Evolutionary conservation across 345 rosid species (phyloP).

Genomic region (Brassica rapa): DNA sequence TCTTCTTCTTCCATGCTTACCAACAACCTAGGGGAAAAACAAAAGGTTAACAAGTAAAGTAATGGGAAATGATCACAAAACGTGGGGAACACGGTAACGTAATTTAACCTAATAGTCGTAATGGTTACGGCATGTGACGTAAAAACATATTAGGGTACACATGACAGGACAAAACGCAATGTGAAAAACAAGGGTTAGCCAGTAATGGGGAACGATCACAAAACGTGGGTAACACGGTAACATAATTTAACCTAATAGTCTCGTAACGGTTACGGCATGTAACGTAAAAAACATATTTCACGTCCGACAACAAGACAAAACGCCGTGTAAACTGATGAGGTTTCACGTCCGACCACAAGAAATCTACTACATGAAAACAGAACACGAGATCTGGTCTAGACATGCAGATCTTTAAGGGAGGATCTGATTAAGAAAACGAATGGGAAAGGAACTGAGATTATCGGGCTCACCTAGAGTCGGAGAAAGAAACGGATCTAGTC

Average conservation of each 20-base stretch:
- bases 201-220: background rate
- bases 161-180: background rate
- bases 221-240: background rate
- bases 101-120: background rate
- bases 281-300: slow-evolving; percentile 11
- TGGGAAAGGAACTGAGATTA: slow-evolving; percentile 3
- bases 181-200: background rate
- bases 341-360: slow-evolving; percentile 2
- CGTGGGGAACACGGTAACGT: background rate
- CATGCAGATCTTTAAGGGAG: background rate
- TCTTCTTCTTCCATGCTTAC: slow-evolving; percentile 71
- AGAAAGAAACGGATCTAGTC: slow-evolving; percentile 2
- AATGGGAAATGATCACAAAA: background rate
- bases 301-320: background rate
- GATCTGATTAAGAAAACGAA: background rate
- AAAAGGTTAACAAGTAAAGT: slow-evolving; percentile 9
- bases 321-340: background rate
- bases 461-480: background rate
- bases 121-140: background rate
- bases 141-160: background rate
- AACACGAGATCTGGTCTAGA: slow-evolving; percentile 13
- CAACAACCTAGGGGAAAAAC: slow-evolving; percentile 2
- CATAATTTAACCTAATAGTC: background rate
- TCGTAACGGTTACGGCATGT: background rate
- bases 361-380: background rate